phyloP scores from a whole-genome alignment of 352 stramenopile species.

The Globisporangium sylvaticum region DNA sequence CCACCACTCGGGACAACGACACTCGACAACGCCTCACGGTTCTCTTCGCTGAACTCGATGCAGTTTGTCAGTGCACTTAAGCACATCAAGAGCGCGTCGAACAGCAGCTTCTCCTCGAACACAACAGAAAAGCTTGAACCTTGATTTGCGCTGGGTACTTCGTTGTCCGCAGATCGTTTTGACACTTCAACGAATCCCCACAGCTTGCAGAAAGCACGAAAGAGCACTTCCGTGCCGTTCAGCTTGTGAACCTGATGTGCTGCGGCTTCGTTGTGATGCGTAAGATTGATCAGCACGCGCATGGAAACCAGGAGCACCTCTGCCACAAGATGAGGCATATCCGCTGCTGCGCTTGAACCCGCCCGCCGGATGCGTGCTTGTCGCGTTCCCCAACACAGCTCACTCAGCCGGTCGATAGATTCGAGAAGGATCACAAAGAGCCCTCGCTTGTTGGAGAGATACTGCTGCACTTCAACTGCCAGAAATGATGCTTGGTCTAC shows the following conservation, averaged over 20 bases:
- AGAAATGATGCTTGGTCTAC: slow-evolving; percentile 73
- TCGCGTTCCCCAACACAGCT: slow-evolving; percentile 29
- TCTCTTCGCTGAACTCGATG: slow-evolving; percentile 54
- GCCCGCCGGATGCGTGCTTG: slow-evolving; percentile 19
- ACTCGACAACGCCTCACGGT: slow-evolving; percentile 36
- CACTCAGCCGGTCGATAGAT: slow-evolving; percentile 31
- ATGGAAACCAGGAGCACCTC: slow-evolving; percentile 46
- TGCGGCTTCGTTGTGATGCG: slow-evolving; percentile 60
- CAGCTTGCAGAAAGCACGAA: slow-evolving; percentile 39
- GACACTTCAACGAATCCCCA: slow-evolving; percentile 15
- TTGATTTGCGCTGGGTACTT: not conserved
- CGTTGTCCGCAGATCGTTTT: not conserved
- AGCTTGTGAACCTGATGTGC: slow-evolving; percentile 32
- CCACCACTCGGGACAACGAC: slow-evolving; percentile 8
- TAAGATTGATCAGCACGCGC: slow-evolving; percentile 76
- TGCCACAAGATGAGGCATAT: slow-evolving; percentile 24
- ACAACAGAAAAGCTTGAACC: not conserved
- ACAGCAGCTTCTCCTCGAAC: slow-evolving; percentile 43
- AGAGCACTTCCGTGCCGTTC: slow-evolving; percentile 39
- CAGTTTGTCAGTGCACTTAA: slow-evolving; percentile 73
- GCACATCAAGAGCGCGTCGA: slow-evolving; percentile 53
- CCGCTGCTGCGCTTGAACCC: not conserved
- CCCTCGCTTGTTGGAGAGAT: slow-evolving; percentile 30
- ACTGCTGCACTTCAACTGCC: slow-evolving; percentile 35
- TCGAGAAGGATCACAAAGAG: slow-evolving; percentile 40